Base-by-base conservation (phyloP, 768 basidiomycete genomes). In the Trametes cinnabarina region DNA sequence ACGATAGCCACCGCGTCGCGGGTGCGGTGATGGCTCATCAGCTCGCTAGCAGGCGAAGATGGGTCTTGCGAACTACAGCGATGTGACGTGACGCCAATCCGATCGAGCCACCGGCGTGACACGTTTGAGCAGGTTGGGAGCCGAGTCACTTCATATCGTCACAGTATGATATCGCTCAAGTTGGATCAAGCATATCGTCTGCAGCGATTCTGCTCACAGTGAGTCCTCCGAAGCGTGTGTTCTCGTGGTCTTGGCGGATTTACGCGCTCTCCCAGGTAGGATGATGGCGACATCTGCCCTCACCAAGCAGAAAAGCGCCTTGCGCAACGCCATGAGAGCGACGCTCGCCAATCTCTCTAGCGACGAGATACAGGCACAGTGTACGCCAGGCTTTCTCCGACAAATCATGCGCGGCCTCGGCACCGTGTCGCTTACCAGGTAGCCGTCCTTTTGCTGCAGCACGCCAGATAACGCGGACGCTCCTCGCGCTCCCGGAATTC, bases 361-460 rank as follows among this genome's bases (percentile, higher is more conserved):
- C 11, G 61, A 74, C 26, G 74, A 77, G 22, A 66, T 88, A 28
- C 77, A 84, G 58, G 74, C 76, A 53, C 89, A 92, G 74, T 88
- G 89, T 89, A 66, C n/a, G 47, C 32, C 25, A 3, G 40, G 7
- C 40, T 35, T 48, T 51, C 44, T 34, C 54, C 63, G 58, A 61
- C 35, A 57, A 56, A 28, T 12, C 57, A 30, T 51, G 22, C 49
- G 50, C 32, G 30, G 10, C 17, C 43, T 34, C 30, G 30, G 6
- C 30, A 12, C 32, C 40, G n/a, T 54, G n/a, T 10, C 17, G 37
- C 37, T 32, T 12, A 71, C 70, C 68, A 47, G 39, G 46, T 52
- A 60, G 40, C 43, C n/a, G n/a, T n/a, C n/a, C 57, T 51, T 48
- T 41, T 51, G 42, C 56, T 25, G 43, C 25, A 43, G 47, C 58